A percentile compares a stretch with the other conserved stretches of the same genome.
Conservation (phyloP, 345 rosid genomes). For the Clausena lansium region DNA sequence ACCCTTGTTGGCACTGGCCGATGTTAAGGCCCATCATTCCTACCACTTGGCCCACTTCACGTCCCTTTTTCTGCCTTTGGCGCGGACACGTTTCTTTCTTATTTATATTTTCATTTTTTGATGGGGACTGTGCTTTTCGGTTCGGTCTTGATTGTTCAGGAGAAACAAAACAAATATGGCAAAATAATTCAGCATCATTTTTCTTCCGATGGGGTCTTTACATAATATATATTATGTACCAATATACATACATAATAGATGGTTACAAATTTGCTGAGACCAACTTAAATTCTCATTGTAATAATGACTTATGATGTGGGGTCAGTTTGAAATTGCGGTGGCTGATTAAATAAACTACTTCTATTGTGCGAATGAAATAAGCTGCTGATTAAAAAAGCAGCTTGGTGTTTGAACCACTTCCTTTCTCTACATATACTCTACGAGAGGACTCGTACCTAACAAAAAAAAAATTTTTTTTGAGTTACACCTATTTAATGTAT, state of each 20-base stretch:
- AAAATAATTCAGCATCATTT: background rate
- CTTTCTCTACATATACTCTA: no score
- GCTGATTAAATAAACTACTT: no score
- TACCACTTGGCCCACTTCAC: constrained; percentile 36
- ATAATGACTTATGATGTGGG: no score
- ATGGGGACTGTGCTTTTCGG: background rate
- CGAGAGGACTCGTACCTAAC: no score
- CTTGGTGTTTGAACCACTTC: no score
- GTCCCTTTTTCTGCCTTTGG: constrained; percentile 17
- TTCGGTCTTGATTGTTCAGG: background rate
- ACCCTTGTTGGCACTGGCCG: background rate
- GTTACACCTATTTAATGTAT: no score
- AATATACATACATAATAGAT: background rate
- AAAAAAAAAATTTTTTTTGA: no score
- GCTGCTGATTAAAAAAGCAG: no score
- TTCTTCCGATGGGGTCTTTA: background rate
- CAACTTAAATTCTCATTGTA: no score
- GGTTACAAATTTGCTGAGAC: no score
- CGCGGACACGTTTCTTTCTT: background rate
- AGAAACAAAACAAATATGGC: background rate
- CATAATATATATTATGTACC: background rate
- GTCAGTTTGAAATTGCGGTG: no score
- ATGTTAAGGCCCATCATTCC: constrained; percentile 26
- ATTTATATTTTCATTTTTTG: background rate
- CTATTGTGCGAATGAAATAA: no score